These are phyloP conservation scores for Podospora anserina DNA, from an alignment of 495 filamentous ascomycete genomes.

Conservation along the genomic window DNA sequence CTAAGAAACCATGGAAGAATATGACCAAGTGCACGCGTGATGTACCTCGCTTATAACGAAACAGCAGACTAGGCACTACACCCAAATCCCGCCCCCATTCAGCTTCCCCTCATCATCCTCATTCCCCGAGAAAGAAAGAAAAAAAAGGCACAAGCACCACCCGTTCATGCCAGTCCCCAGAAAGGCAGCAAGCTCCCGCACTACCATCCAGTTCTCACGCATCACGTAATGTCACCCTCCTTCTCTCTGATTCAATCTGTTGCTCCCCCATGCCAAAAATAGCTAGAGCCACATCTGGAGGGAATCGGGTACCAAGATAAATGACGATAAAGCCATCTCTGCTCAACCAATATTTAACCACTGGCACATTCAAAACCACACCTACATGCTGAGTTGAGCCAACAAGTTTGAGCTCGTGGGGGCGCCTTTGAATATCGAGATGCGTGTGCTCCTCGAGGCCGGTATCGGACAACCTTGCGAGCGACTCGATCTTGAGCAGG, in stretches of 20 bases:
- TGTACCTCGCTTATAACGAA: neutral
- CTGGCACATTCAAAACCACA: neutral
- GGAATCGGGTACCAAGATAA: neutral
- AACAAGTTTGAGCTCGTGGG: neutral
- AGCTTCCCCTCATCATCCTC: neutral
- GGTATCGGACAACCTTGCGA: neutral
- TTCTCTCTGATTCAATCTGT: neutral
- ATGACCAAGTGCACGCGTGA: neutral
- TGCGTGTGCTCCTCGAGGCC: neutral
- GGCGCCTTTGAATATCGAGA: neutral
- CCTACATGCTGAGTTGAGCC: neutral
- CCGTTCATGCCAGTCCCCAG: neutral
- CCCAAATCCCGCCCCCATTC: neutral
- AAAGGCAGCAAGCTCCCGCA: neutral
- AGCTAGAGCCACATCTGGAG: neutral
- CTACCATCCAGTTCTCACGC: neutral
- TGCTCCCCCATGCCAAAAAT: neutral
- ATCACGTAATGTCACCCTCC: neutral
- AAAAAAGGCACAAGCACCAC: neutral
- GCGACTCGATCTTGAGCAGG: neutral
- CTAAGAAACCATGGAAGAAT: too few relatives aligned
- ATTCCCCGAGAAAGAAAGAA: neutral
- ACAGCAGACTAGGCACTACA: neutral
- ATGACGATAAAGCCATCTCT: neutral
- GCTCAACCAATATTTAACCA: neutral